Evolutionary conservation across 2,329 filamentous ascomycete species (phyloP), one percentile per base, ranked within the genome.

Genomic region (Fusarium sp.): DNA sequence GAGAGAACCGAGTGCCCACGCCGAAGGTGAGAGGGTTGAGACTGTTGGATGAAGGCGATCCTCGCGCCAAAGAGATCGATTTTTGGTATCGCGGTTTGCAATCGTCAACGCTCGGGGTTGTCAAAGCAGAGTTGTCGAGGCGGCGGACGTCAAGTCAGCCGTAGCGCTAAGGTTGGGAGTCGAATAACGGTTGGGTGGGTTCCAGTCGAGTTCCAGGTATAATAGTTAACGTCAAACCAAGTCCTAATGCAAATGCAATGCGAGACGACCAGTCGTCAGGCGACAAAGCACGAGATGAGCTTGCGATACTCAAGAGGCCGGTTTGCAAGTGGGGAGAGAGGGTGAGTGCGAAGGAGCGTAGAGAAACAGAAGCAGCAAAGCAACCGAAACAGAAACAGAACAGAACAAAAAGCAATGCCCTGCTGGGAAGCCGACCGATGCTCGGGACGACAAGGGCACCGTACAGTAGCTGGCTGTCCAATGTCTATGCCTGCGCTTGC

Each of bases 211-310:
- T 57, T 68, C 70, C 62, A 65, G 51, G 62, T 65, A 62, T 52
- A 65, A 65, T 59, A 50, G 52, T 47, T 45, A 65, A 65, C 61
- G 62, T 45, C 69, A 70, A 74, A 68, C 71, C 70, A 69, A 75
- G 73, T 71, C 73, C 73, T 75, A 75, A 74, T 71, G 66, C 69
- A 72, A 66, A 74, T 43, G 38, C 21, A 42, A 59, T 70, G 71
- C 73, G 61, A 75, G 73, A 75, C 73, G 73, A 75, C 73, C 73
- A 74, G 73, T 74, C 73, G 73, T 73, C 73, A 62, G 70, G 73
- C 70, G 66, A 71, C 57, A 70, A 55, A 71, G 71, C 62, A 70
- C 40, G 44, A 47, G 45, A 66, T 62, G 57, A 62, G 45, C 55
- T 69, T 65, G 65, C 57, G 57, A 50, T 42, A 62, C 40, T 49